These are phyloP conservation scores for Kodamaea neixiangensis DNA, from an alignment of 805 yeast genomes.

Conservation along the genomic window DNA sequence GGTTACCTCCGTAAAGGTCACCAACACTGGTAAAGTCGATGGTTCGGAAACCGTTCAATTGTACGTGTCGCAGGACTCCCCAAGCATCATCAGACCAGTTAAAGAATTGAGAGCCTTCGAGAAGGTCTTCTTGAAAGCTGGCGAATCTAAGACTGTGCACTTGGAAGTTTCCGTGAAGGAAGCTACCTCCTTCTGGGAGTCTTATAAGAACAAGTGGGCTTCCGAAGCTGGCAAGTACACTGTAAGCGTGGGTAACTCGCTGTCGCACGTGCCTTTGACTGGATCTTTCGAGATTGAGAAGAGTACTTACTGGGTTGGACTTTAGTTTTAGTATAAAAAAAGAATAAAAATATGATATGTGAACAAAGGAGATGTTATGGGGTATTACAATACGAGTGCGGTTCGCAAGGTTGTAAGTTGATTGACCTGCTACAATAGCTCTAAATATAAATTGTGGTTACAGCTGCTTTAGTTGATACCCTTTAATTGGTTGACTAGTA, in stretches of 20 bases:
- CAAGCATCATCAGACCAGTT: slow-evolving; percentile 49
- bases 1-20: slow-evolving; percentile 40
- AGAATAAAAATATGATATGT: not conserved
- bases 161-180: slow-evolving; percentile 46
- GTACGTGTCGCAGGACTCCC: slow-evolving; percentile 43
- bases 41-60: slow-evolving; percentile 62
- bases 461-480: not conserved
- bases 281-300: slow-evolving; percentile 1
- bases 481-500: no score
- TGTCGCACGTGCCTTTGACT: slow-evolving; percentile 2
- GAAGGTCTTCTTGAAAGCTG: slow-evolving; percentile 49
- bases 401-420: not conserved
- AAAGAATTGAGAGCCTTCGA: slow-evolving; percentile 63
- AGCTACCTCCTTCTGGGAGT: slow-evolving; percentile 57
- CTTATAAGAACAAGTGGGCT: slow-evolving; percentile 50
- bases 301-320: slow-evolving; percentile 1
- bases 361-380: not conserved
- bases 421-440: not conserved
- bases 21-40: slow-evolving; percentile 48
- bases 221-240: slow-evolving; percentile 52
- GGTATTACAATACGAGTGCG: no score
- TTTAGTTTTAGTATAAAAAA: not conserved
- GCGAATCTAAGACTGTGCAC: slow-evolving; percentile 39
- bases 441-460: not conserved
- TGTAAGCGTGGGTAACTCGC: slow-evolving; percentile 2